Conservation (phyloP, 2,329 filamentous ascomycete species). For the Penicillium sp. region DNA sequence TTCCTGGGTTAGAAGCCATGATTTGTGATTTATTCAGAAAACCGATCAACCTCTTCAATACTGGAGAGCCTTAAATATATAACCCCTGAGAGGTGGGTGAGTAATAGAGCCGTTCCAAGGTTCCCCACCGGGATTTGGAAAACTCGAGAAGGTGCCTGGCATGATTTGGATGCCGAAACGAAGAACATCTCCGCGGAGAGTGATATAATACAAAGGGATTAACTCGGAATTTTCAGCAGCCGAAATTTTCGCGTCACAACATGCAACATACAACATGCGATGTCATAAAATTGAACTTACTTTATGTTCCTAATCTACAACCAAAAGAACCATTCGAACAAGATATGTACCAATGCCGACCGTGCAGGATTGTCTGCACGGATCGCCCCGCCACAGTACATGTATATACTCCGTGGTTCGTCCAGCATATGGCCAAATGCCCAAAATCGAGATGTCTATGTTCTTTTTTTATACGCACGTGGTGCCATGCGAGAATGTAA, state of each 20-base stretch:
- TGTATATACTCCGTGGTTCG: too few relatives aligned
- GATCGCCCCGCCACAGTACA: too few relatives aligned
- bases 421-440: not conserved
- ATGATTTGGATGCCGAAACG: not conserved
- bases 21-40: not conserved
- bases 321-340: not conserved
- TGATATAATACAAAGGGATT: not conserved
- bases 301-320: not conserved
- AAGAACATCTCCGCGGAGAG: slow-evolving; percentile 4
- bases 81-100: not conserved
- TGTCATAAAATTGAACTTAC: not conserved
- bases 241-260: slow-evolving; percentile 7
- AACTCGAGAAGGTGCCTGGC: not conserved
- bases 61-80: not conserved
- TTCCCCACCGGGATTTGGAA: not conserved
- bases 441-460: not conserved
- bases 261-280: not conserved
- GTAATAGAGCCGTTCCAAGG: not conserved
- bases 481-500: not conserved
- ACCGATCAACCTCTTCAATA: not conserved
- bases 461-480: not conserved
- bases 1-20: slow-evolving; percentile 17
- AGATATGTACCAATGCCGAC: not conserved
- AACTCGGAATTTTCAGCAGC: not conserved
- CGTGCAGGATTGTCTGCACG: too few relatives aligned